Evolutionary conservation across 2,329 filamentous ascomycete species (phyloP).

Genomic region (Paraconiothyrium sp.): DNA sequence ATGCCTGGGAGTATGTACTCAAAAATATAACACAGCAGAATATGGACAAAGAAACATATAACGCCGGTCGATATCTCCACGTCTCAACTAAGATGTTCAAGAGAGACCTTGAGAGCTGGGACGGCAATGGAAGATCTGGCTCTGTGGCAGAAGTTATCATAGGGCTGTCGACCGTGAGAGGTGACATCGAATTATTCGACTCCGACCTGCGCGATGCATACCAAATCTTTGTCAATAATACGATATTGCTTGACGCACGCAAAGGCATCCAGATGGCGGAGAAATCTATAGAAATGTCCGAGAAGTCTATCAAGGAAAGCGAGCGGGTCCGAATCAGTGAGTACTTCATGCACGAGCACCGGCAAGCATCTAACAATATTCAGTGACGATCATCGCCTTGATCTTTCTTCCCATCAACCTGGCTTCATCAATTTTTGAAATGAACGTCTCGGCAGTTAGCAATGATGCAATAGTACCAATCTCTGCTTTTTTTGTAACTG

Average conservation of each 20-base stretch:
- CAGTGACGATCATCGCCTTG: slow-evolving; percentile 5
- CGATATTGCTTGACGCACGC: not conserved
- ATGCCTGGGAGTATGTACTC: not conserved
- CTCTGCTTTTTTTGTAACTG: not conserved
- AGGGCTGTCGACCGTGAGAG: not conserved
- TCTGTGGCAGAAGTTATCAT: not conserved
- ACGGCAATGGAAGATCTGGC: not conserved
- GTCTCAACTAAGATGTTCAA: not conserved
- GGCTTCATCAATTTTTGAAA: not conserved
- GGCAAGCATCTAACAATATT: not conserved
- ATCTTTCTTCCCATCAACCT: not conserved
- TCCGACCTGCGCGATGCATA: not conserved
- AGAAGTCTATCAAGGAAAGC: slow-evolving; percentile 5
- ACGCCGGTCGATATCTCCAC: not conserved
- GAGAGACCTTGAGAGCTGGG: not conserved
- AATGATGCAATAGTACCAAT: not conserved
- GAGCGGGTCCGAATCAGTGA: not conserved
- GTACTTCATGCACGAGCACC: not conserved
- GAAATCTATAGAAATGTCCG: not conserved
- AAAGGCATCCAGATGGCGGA: not conserved
- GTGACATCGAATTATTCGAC: not conserved
- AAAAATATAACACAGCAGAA: not conserved
- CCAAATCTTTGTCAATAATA: not conserved
- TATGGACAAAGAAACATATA: not conserved
- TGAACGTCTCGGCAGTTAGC: not conserved